Evolutionary conservation across 1,284 basidiomycete species (phyloP), one percentile per base, ranked within the genome.

Genomic region (Cryptococcus hybrid): DNA sequence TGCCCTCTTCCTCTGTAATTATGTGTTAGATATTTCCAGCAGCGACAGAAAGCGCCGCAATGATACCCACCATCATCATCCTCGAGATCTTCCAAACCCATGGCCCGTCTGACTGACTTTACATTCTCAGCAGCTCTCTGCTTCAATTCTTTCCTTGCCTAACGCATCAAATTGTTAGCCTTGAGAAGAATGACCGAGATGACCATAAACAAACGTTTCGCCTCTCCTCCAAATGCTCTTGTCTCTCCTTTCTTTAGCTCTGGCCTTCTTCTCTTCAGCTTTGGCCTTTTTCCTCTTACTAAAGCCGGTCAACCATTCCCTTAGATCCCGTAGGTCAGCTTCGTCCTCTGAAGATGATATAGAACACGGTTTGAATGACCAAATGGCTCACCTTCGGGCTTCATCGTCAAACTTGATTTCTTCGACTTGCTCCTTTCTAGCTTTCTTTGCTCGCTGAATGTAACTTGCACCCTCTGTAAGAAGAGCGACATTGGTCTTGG

Each of bases 361-460:
- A 24, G 24, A 24, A 24, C 24, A 24, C 24, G 24, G 24, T 24
- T 24, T 9, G n/a, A 42, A 42, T 11, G 40, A 42, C 40, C 9
- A 42, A 42, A 42, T 42, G 13, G 46, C 24, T 15, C 74, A 76
- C 75, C 68, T 60, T 57, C 77, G 57, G 6, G 73, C 74, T 7
- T 69, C 67, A 63, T 79, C 78, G 62, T 79, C 75, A 63, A 79
- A 79, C 57, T 78, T 74, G 65, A 79, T 71, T 58, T 75, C 74
- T 53, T 79, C 77, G 7, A 79, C 72, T 57, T 73, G 71, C 35
- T 78, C 75, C 48, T 66, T 66, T 5, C 74, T 63, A 9, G 68
- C 70, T 55, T 71, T 72, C 59, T 76, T 77, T 18, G 75, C 74
- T 45, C 74, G 67, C 43, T 72, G 68, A 58, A 78, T 77, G 58